These are phyloP conservation scores for Fusarium nurragi DNA, from an alignment of 2,329 filamentous ascomycete genomes.

Conservation along the genomic window DNA sequence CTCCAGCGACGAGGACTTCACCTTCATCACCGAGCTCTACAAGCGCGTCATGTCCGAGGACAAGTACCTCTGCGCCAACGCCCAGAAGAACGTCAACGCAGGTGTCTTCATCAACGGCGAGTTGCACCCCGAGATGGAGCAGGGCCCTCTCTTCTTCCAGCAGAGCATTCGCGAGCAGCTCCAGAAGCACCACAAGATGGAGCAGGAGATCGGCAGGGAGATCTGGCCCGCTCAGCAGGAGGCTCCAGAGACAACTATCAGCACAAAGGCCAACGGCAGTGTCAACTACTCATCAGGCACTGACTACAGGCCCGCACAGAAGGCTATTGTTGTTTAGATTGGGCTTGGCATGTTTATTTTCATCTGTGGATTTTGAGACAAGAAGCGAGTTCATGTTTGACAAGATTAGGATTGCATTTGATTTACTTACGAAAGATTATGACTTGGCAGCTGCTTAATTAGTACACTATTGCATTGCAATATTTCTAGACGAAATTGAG, in stretches of 20 bases:
- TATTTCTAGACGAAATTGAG: slow-evolving; percentile 25
- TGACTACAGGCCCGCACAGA: slow-evolving; percentile 46
- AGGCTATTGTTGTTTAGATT: slow-evolving; percentile 35
- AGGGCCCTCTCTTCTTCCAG: slow-evolving; percentile 68
- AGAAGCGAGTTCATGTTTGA: slow-evolving; percentile 32
- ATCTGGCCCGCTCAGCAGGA: slow-evolving; percentile 62
- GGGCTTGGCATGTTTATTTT: background rate
- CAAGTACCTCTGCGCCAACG: slow-evolving; percentile 67
- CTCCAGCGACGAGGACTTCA: slow-evolving; percentile 67
- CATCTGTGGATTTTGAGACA: slow-evolving; percentile 15
- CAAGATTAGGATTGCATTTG: slow-evolving; percentile 33
- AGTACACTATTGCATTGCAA: slow-evolving; percentile 20
- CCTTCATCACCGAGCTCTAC: slow-evolving; percentile 66
- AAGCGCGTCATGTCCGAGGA: slow-evolving; percentile 72
- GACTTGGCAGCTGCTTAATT: slow-evolving; percentile 29
- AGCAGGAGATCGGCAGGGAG: slow-evolving; percentile 56
- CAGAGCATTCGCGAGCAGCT: slow-evolving; percentile 59
- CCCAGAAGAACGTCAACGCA: slow-evolving; percentile 69
- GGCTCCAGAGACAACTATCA: slow-evolving; percentile 43
- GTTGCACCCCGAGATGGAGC: slow-evolving; percentile 69
- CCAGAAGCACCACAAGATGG: slow-evolving; percentile 57
- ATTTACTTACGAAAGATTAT: slow-evolving; percentile 27
- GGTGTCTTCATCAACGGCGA: slow-evolving; percentile 71
- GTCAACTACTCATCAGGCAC: slow-evolving; percentile 49
- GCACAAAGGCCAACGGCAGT: slow-evolving; percentile 41